Base-by-base conservation (phyloP, 495 filamentous ascomycete genomes). In the Penicillium lividum region DNA sequence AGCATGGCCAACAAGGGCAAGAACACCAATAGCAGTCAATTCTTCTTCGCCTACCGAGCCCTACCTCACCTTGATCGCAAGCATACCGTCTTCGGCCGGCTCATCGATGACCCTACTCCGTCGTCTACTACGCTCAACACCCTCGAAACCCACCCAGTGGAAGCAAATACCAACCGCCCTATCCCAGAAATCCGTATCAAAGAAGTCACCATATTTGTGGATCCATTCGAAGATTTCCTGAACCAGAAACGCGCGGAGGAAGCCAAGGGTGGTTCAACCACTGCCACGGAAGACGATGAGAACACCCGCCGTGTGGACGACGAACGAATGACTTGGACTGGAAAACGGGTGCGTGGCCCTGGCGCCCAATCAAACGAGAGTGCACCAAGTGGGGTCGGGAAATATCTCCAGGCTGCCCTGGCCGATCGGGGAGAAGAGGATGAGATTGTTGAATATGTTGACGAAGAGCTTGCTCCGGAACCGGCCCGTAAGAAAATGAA, bases 1-100 rank as follows among this genome's bases (percentile, higher is more conserved):
- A 89, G 86, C 62, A 98, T 98, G 94, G 94, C 94, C 33, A 98
- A 98, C 65, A 98, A 98, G 64, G 94, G 94, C 29, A 96, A 96
- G 61, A 92, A 98, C 60, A 98, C 95, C 3, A 98, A 98, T 66
- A 91, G 88, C 34, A 88, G 82, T 54, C 94, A 98, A 75, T 98
- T 98, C 62, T 98, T 98, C 77, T 89, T 98, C 64, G 90, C 86
- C 2, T 98, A 98, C 70, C 86, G 89, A 18, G 80, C 88, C 1
- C 82, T 86, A 1, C 84, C 85, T 66, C 94, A 98, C 75, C 82
- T 98, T 11, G 91, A 97, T 68, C 80, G 86, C 55, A 98, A 98
- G 61, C 94, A 98, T 70, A 98, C 94, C n/a, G 89, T 98, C 30
- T 98, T 98, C 64, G 94, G 85, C 4, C 82, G 83, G 31, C 85